Conservation (phyloP, 2,329 filamentous ascomycete genomes). For the Aureobasidium mangrovei region DNA sequence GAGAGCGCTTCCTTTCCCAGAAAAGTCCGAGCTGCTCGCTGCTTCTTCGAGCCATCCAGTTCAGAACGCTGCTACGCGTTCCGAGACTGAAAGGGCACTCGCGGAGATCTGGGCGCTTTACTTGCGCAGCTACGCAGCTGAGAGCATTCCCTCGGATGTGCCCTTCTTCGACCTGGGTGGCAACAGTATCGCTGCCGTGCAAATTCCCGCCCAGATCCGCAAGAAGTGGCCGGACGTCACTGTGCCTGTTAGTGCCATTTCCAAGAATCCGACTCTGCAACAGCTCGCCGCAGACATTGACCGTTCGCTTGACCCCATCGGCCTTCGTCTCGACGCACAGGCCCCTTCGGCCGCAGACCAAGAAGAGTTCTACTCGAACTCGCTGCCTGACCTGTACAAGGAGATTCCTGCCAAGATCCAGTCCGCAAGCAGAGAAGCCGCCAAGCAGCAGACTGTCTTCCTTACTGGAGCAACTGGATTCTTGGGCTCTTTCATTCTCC, state of each 20-base stretch:
- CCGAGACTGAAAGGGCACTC: constrained; percentile 55
- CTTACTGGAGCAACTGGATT: constrained; percentile 88
- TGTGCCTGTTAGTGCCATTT: constrained; percentile 62
- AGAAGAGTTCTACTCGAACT: constrained; percentile 43
- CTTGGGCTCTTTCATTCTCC: constrained; percentile 70
- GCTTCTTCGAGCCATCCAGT: constrained; percentile 33
- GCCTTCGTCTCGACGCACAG: constrained; percentile 37
- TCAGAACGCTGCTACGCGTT: constrained; percentile 40
- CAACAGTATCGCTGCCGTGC: constrained; percentile 72
- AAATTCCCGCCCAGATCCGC: constrained; percentile 64
- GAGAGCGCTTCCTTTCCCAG: constrained; percentile 70
- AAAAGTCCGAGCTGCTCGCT: constrained; percentile 56
- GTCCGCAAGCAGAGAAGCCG: constrained; percentile 21
- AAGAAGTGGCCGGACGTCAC: constrained; percentile 54
- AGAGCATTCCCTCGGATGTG: constrained; percentile 54
- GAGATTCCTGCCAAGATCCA: constrained; percentile 38
- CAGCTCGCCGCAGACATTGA: constrained; percentile 47
- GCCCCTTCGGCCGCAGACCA: constrained; percentile 36
- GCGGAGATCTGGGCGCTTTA: constrained; percentile 67
- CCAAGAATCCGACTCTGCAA: constrained; percentile 55
- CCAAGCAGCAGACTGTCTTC: constrained; percentile 53
- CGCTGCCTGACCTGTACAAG: constrained; percentile 43
- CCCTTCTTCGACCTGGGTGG: constrained; percentile 75
- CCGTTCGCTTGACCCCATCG: constrained; percentile 40
- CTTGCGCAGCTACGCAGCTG: constrained; percentile 56